Percentiles rank a stretch among this genome's conserved stretches.
Conservation (phyloP, 495 filamentous ascomycete genomes). For the Cercophora samala region DNA sequence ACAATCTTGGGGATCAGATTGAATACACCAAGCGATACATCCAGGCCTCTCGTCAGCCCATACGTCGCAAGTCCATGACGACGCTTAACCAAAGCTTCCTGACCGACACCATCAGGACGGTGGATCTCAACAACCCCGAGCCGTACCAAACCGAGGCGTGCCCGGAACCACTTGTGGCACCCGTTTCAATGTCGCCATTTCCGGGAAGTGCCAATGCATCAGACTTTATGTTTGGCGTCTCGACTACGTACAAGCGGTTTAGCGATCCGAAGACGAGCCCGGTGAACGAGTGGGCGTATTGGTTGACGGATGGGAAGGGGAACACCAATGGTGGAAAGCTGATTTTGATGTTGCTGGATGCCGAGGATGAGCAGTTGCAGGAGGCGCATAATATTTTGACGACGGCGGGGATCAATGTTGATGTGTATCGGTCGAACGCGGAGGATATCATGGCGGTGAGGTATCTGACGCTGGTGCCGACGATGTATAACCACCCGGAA, state of each 20-base stretch:
- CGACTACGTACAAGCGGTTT: conserved; percentile 47
- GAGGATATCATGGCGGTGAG: conserved; percentile 58
- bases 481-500: conserved; percentile 49
- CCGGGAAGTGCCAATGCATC: conserved; percentile 45
- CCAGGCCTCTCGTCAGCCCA: conserved; percentile 41
- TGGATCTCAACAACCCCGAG: conserved; percentile 40
- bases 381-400: conserved; percentile 38
- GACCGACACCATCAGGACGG: conserved; percentile 39
- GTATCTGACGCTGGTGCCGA: conserved; percentile 54
- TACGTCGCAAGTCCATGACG: conserved; percentile 47
- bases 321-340: conserved; percentile 50
- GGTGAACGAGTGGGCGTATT: conserved; percentile 48
- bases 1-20: conserved; percentile 46
- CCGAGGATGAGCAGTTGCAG: conserved; percentile 41
- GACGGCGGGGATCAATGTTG: conserved; percentile 59
- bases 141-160: conserved; percentile 41
- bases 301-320: conserved; percentile 48
- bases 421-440: conserved; percentile 58
- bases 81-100: conserved; percentile 45
- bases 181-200: conserved; percentile 45
- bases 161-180: conserved; percentile 45
- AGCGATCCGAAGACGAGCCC: conserved; percentile 41
- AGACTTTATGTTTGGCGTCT: conserved; percentile 53
- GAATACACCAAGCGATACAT: conserved; percentile 53
- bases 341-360: conserved; percentile 43